Evolutionary conservation across 2,329 filamentous ascomycete species (phyloP), one percentile per base, ranked within the genome.

Genomic region (Penicillium sp.): DNA sequence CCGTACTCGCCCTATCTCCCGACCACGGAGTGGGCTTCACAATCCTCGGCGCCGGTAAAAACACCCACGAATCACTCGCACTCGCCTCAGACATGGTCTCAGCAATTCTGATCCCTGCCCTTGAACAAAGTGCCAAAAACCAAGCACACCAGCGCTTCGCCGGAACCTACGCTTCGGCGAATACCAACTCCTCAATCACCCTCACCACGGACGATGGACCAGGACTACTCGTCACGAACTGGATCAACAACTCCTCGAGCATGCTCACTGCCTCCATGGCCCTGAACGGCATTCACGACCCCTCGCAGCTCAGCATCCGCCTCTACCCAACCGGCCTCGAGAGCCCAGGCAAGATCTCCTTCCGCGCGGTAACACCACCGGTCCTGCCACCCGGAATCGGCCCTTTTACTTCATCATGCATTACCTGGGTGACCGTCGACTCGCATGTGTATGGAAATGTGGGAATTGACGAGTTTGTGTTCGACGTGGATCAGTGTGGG

Each of bases 1-100:
- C 61, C 28, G 51, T 60, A 16, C 27, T 65, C 8, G 63, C 54
- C 3, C 45, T 68, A 5, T 61, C 57, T 4, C 64, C 62, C 10
- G 66, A 68, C 36, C 56, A 68, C 42, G 50, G 54, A 7, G 45
- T 60, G 2, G 65, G 65, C 2, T 63, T 65, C 46, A 53, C 55
- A 1, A 50, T 68, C 14, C 40, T 67, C 4, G 50, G 48, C 4
- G 63, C 64, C 2, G 62, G 63, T 4, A 14, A 20, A 2, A 50
- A 53, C 10, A 45, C 54, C 5, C 52, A 56, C 18, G 20, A 24
- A 7, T 35, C 50, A 7, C 44, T 57, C 25, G 36, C 53, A 0
- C 33, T 40, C 3, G 41, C 60, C 5, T 44, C 54, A 1, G 59
- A 66, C 33, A 51, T 63, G 2, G 24, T 64, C 13, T 40, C 58